Evolutionary conservation across 129 eudicot genomes (phyloP), one percentile per base, ranked within the genome.

Genomic region (Heracleum sosnowskyi): DNA sequence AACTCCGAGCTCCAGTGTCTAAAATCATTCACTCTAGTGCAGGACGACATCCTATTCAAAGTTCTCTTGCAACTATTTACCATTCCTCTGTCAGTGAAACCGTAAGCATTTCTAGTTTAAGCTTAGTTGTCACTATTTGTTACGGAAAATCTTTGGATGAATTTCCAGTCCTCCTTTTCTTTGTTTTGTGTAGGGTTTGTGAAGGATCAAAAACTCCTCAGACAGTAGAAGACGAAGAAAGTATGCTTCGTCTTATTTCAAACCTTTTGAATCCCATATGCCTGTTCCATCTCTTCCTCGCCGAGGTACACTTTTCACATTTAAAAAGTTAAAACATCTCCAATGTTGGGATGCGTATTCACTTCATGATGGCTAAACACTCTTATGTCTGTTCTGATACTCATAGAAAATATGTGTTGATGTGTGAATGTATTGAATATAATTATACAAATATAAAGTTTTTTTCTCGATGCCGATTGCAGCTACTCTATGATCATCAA

Each of bases 1-100:
- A 40, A 12, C 3, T 24, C 44, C 18, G 6, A 35, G 60, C 68
- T 57, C 62, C 74, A 45, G n/a, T 36, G 44, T 36, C 28, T 79
- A 51, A 64, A 10, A 41, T 76, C 44, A 45, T 73, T 47, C 76
- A 29, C 57, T 69, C 13, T 60, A 35, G 62, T 83, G 64, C 40
- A 93, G 96, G 98, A 94, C 86, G 98, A 91, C 85, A 83, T 91
- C 76, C 85, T 94, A 62, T 94, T 94, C 86, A 79, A 87, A 85
- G 83, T 91, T 75, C 98, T 94, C 77, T 86, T 94, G 88, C 93
- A n/a, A n/a, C n/a, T n/a, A n/a, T n/a, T n/a, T n/a, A n/a, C n/a
- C n/a, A n/a, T n/a, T n/a, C n/a, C n/a, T n/a, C n/a, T n/a, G n/a
- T n/a, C n/a, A n/a, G n/a, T n/a, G n/a, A n/a, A n/a, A n/a, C n/a